These are phyloP conservation scores for Singerocomus inundabilis DNA, from an alignment of 1,284 basidiomycete genomes.

Conservation along the genomic window DNA sequence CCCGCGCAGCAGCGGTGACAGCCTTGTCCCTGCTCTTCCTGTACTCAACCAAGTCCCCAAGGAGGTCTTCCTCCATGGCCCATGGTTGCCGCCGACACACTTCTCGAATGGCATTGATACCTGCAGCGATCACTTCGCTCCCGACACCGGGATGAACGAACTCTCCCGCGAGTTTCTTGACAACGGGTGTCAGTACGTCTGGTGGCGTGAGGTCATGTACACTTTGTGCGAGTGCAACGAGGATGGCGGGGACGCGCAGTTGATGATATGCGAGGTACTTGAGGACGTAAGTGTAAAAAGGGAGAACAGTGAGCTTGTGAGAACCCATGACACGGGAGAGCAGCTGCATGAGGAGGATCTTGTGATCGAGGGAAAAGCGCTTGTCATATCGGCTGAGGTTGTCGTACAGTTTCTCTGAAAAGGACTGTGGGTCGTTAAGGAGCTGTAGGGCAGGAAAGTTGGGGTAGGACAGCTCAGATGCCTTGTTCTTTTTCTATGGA, in stretches of 20 bases:
- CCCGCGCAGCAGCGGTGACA: slow-evolving; percentile 85
- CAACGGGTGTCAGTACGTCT: slow-evolving; percentile 85
- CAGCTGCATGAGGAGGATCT: slow-evolving; percentile 96
- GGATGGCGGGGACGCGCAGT: slow-evolving; percentile 90
- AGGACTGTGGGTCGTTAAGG: slow-evolving; percentile 93
- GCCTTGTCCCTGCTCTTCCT: slow-evolving; percentile 94
- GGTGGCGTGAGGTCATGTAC: slow-evolving; percentile 96
- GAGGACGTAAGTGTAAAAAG: slow-evolving; percentile 97
- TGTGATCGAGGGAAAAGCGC: slow-evolving; percentile 93
- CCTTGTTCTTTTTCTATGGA: slow-evolving; percentile 59
- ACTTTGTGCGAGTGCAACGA: slow-evolving; percentile 93
- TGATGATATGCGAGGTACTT: slow-evolving; percentile 94
- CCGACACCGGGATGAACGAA: slow-evolving; percentile 99
- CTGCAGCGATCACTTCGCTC: slow-evolving; percentile 92
- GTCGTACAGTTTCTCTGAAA: slow-evolving; percentile 94
- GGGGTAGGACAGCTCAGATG: slow-evolving; percentile 44
- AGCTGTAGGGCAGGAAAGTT: slow-evolving; percentile 96
- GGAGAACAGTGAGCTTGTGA: slow-evolving; percentile 91
- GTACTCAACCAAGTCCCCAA: slow-evolving; percentile 94
- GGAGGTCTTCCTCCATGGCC: slow-evolving; percentile 93
- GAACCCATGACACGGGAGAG: slow-evolving; percentile 92
- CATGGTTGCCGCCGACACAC: slow-evolving; percentile 92
- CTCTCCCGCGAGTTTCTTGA: slow-evolving; percentile 91
- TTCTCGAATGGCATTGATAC: slow-evolving; percentile 93
- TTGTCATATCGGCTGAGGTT: slow-evolving; percentile 87